These are phyloP conservation scores for Jacaranda copaia DNA, from an alignment of 257 asterid genomes.

Conservation along the genomic window DNA sequence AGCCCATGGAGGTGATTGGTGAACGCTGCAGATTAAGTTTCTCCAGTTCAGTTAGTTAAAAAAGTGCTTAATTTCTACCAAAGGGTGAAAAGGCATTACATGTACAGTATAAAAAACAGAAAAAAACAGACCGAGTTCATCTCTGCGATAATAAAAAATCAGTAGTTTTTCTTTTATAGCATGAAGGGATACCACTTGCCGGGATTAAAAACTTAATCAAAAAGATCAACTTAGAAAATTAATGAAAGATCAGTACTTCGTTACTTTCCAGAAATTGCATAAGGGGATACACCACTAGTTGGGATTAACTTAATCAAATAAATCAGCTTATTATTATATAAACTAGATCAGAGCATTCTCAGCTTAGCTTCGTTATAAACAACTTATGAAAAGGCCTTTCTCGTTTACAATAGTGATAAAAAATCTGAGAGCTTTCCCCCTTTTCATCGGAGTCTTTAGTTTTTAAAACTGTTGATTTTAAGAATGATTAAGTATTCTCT, in stretches of 20 bases:
- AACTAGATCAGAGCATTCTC: neutral
- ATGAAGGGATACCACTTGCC: too few relatives aligned
- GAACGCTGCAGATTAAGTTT: conserved; percentile 20
- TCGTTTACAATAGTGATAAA: neutral
- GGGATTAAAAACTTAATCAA: too few relatives aligned
- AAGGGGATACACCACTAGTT: neutral
- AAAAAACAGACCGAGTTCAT: conserved; percentile 12
- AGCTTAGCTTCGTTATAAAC: neutral
- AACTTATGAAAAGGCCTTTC: neutral
- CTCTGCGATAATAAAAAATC: conserved; percentile 27
- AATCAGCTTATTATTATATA: conserved; percentile 1
- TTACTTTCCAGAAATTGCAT: neutral
- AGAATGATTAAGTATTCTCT: too few relatives aligned
- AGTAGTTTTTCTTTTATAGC: neutral
- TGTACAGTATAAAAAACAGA: conserved; percentile 41
- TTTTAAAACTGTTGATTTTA: too few relatives aligned
- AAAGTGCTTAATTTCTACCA: conserved; percentile 32
- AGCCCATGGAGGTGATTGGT: conserved; percentile 37
- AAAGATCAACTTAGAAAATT: too few relatives aligned
- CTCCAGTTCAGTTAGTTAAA: neutral
- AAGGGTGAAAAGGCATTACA: conserved; percentile 41
- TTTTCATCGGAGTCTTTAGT: too few relatives aligned
- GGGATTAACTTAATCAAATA: neutral
- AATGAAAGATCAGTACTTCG: neutral
- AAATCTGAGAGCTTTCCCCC: too few relatives aligned